Percentiles rank a stretch among this genome's conserved stretches.
Conservation (phyloP, 768 basidiomycete species). For the Amyloporia xantha region DNA sequence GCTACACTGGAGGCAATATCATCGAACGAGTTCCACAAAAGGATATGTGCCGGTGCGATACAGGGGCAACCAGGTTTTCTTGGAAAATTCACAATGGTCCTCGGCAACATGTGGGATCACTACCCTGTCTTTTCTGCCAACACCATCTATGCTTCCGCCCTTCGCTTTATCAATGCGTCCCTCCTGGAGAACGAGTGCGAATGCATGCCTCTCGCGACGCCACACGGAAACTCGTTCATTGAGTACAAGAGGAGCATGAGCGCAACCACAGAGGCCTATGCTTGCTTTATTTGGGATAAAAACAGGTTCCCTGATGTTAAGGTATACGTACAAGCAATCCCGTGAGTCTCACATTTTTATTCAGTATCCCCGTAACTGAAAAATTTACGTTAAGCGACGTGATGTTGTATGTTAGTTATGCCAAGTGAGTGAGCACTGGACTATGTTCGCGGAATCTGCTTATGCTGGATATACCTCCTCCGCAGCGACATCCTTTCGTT, state of each 20-base stretch:
- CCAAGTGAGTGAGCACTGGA: constrained; percentile 2
- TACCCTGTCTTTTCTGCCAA: constrained; percentile 27
- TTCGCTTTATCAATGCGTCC: constrained; percentile 29
- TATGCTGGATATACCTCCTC: neutral
- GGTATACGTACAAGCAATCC: constrained; percentile 35
- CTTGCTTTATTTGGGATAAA: constrained; percentile 30
- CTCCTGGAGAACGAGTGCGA: constrained; percentile 27
- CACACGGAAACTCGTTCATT: constrained; percentile 18
- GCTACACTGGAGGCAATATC: constrained; percentile 4
- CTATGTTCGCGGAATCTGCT: too few relatives aligned
- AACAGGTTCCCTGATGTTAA: constrained; percentile 22
- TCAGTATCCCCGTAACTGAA: too few relatives aligned
- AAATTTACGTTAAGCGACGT: neutral
- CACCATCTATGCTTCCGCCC: constrained; percentile 28
- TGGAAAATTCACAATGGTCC: constrained; percentile 28
- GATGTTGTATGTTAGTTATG: constrained; percentile 3
- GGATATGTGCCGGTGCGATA: neutral
- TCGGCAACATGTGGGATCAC: constrained; percentile 24
- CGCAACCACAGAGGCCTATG: constrained; percentile 30
- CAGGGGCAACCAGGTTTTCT: constrained; percentile 19
- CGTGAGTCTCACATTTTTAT: constrained; percentile 15
- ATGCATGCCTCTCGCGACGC: constrained; percentile 21
- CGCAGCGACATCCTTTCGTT: constrained; percentile 11
- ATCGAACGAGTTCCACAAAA: constrained; percentile 2
- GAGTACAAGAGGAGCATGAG: constrained; percentile 22